phyloP scores from a whole-genome alignment of 2,329 filamentous ascomycete species.

The Byssoonygena ceratinophila region DNA sequence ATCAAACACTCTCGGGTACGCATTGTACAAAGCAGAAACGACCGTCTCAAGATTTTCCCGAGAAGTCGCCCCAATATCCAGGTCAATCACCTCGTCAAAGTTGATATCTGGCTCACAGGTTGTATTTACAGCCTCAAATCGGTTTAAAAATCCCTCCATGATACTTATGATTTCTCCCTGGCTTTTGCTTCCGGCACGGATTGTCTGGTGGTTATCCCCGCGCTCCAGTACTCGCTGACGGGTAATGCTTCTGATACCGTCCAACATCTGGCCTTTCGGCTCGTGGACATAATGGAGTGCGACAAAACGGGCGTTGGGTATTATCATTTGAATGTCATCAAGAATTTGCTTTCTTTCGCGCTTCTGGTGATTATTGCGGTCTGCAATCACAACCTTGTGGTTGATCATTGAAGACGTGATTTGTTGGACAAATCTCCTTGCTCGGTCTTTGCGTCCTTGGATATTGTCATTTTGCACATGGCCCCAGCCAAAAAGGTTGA shows the following conservation, averaged over 20 bases:
- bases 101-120: conserved; percentile 60
- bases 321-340: conserved; percentile 55
- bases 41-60: conserved; percentile 75
- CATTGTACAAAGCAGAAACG: conserved; percentile 58
- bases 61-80: conserved; percentile 68
- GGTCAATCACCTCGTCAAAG: conserved; percentile 76
- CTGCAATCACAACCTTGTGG: conserved; percentile 68
- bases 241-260: conserved; percentile 63
- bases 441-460: conserved; percentile 60
- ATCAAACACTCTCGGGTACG: conserved; percentile 66
- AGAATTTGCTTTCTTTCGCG: conserved; percentile 84
- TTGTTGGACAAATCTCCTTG: conserved; percentile 63
- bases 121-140: conserved; percentile 69
- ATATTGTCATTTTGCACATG: conserved; percentile 98
- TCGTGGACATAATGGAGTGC: conserved; percentile 84
- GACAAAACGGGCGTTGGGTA: conserved; percentile 60
- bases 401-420: conserved; percentile 55
- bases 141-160: conserved; percentile 84
- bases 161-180: conserved; percentile 68
- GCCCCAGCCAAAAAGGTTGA: conserved; percentile 78
- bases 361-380: conserved; percentile 85
- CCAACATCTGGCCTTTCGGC: conserved; percentile 48
- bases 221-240: conserved; percentile 68
- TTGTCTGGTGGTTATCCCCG: conserved; percentile 96
- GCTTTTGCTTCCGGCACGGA: conserved; percentile 68